These are phyloP conservation scores for Suillus variegatus DNA, from an alignment of 768 basidiomycete species.

Conservation along the genomic window DNA sequence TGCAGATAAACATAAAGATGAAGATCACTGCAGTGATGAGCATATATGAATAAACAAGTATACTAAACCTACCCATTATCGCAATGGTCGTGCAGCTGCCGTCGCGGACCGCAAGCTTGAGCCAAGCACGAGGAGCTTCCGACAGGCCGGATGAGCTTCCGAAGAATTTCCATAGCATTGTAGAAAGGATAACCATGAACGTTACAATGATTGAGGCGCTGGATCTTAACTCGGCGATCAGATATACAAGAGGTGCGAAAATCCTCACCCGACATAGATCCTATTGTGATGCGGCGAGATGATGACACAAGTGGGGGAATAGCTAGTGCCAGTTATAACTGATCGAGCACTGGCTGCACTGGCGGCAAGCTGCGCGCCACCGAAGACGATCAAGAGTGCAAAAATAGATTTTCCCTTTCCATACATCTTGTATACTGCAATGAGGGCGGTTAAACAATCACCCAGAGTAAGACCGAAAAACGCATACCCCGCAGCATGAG, in stretches of 20 bases:
- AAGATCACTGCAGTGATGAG: slow-evolving; percentile 13
- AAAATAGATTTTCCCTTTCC: slow-evolving; percentile 10
- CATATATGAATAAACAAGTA: background rate
- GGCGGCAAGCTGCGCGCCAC: slow-evolving; percentile 13
- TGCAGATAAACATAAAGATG: slow-evolving; percentile 21
- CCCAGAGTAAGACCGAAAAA: background rate
- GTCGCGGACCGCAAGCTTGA: slow-evolving; percentile 14
- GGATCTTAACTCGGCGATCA: background rate
- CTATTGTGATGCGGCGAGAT: slow-evolving; percentile 13
- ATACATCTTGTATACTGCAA: slow-evolving; percentile 22
- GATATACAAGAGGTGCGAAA: background rate
- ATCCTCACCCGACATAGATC: slow-evolving; percentile 20
- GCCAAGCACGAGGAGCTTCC: background rate
- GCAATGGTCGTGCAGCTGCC: slow-evolving; percentile 9
- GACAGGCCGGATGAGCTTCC: background rate
- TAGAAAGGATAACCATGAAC: slow-evolving; percentile 14
- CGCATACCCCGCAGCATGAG: slow-evolving; percentile 24
- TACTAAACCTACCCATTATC: slow-evolving; percentile 16
- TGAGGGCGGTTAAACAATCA: no score
- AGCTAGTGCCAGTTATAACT: slow-evolving; percentile 10
- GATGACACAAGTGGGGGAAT: slow-evolving; percentile 21
- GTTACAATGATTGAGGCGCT: slow-evolving; percentile 22
- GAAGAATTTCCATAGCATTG: slow-evolving; percentile 22
- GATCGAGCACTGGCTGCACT: slow-evolving; percentile 19
- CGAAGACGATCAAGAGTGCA: slow-evolving; percentile 12